These are phyloP conservation scores for Diaporthe caulivora DNA, from an alignment of 2,329 filamentous ascomycete species.

Conservation along the genomic window DNA sequence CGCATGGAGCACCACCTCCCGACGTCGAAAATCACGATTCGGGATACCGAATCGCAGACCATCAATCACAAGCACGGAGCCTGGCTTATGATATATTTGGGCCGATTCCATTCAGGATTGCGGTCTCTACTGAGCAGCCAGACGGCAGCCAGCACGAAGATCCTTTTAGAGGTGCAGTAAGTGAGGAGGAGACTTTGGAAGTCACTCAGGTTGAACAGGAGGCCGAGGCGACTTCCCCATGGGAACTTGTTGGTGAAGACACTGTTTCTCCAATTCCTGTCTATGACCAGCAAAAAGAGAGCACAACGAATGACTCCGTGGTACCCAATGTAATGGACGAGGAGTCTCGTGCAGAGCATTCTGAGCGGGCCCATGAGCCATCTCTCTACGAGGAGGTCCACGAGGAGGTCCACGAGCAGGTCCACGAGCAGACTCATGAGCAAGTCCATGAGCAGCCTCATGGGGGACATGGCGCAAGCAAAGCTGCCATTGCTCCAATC, in stretches of 20 bases:
- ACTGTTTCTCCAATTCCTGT: neutral
- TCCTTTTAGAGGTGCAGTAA: neutral
- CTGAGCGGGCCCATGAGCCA: neutral
- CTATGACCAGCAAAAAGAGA: neutral
- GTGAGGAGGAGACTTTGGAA: too few species aligned
- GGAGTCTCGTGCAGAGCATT: too few species aligned
- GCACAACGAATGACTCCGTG: neutral
- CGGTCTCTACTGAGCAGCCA: neutral
- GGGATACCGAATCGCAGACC: neutral
- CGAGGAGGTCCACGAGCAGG: neutral
- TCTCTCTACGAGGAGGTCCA: neutral
- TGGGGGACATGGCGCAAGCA: neutral
- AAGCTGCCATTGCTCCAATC: neutral
- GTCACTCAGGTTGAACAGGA: neutral
- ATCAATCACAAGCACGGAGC: neutral
- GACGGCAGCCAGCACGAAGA: neutral
- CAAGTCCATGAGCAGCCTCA: neutral
- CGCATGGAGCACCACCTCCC: neutral
- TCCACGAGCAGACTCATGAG: neutral
- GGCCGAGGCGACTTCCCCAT: neutral
- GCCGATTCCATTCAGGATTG: neutral
- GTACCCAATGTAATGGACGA: neutral
- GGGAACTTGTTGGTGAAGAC: neutral
- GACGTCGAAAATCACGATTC: neutral
- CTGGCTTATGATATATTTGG: neutral